phyloP scores from a whole-genome alignment of 2,329 filamentous ascomycete genomes.

The Diaporthe sp. region DNA sequence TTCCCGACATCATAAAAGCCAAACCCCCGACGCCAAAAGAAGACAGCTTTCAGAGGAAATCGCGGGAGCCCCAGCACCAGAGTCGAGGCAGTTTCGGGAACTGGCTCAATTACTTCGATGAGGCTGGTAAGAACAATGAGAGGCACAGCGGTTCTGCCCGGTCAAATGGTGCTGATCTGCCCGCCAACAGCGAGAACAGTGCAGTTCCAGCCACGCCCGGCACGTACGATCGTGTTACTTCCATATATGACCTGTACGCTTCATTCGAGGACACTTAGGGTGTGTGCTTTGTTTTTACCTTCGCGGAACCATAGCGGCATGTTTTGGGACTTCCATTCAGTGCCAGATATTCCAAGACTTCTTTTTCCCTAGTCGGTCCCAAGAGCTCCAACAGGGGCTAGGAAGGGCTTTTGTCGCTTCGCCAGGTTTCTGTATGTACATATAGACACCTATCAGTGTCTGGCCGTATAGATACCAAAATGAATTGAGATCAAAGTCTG shows the following conservation, averaged over 20 bases:
- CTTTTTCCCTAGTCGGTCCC: not conserved
- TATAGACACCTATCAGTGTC: not conserved
- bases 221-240: conserved; percentile 37
- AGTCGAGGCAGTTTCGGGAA: conserved; percentile 23
- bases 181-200: not conserved
- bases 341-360: not conserved
- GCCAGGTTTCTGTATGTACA: not conserved
- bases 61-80: not conserved
- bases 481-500: no score
- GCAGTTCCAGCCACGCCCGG: not conserved
- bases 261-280: conserved; percentile 8
- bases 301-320: not conserved
- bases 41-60: not conserved
- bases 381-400: no score
- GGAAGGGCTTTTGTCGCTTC: not conserved
- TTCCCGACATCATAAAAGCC: conserved; percentile 3
- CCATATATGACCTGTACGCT: conserved; percentile 39
- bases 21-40: conserved; percentile 17
- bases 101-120: conserved; percentile 35
- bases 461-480: no score
- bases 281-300: not conserved
- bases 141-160: not conserved
- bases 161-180: not conserved
- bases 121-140: conserved; percentile 12
- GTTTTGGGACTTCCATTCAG: not conserved